A percentile compares a stretch with the other conserved stretches of the same genome.
Evolutionary conservation across 2,329 filamentous ascomycete genomes (phyloP).

Genomic region (Scorias spongiosa): DNA sequence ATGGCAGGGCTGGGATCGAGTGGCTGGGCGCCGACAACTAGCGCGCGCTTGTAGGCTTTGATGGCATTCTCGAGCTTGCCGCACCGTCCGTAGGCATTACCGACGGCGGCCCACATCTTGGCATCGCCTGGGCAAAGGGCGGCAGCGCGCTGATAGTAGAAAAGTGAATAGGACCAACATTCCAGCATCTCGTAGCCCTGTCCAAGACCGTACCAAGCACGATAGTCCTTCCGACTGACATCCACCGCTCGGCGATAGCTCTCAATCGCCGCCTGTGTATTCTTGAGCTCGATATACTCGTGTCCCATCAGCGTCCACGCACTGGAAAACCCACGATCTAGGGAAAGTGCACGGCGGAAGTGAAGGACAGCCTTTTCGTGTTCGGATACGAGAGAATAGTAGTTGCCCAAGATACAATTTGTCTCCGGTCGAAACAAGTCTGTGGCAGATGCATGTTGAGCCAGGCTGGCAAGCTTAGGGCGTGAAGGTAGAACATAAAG

Average conservation of each 20-base stretch:
- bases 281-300: slow-evolving; percentile 96
- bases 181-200: slow-evolving; percentile 96
- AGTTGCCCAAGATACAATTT: slow-evolving; percentile 92
- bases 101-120: slow-evolving; percentile 98
- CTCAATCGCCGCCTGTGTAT: slow-evolving; percentile 94
- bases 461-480: slow-evolving; percentile 82
- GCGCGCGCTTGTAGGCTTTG: slow-evolving; percentile 81
- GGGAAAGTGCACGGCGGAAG: slow-evolving; percentile 78
- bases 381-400: slow-evolving; percentile 84
- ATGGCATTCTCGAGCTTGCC: slow-evolving; percentile 78
- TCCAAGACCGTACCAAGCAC: slow-evolving; percentile 93
- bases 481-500: slow-evolving; percentile 81
- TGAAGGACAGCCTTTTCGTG: slow-evolving; percentile 98
- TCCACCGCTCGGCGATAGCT: slow-evolving; percentile 92
- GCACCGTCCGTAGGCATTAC: slow-evolving; percentile 81
- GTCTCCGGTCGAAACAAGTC: slow-evolving; percentile 96
- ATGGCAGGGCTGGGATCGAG: slow-evolving; percentile 41
- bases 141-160: slow-evolving; percentile 94
- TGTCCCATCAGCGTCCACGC: slow-evolving; percentile 99
- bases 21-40: slow-evolving; percentile 78
- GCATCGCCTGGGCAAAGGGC: slow-evolving; percentile 88
- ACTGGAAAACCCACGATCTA: slow-evolving; percentile 80
- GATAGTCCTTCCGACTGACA: slow-evolving; percentile 88
- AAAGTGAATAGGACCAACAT: slow-evolving; percentile 93
- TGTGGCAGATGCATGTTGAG: slow-evolving; percentile 75